Conservation (phyloP, 176 grass and related monocot genomes). For the Microstegium vimineum region DNA sequence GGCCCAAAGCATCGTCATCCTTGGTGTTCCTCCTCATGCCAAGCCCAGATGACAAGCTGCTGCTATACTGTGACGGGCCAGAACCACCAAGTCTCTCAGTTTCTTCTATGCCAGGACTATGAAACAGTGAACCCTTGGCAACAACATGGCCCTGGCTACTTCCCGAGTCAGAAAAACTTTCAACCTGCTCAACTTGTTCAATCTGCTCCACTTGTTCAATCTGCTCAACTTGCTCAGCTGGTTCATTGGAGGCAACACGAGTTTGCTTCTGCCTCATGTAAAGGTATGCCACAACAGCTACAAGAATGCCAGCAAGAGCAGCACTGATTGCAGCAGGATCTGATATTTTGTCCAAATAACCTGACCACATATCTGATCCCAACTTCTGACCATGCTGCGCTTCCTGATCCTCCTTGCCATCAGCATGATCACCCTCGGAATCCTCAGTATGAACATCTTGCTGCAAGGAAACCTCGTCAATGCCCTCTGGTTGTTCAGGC, state of each 20-base stretch:
- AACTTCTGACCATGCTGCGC: background rate
- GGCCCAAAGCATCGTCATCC: constrained; percentile 33
- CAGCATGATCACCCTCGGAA: background rate
- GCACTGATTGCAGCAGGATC: constrained; percentile 18
- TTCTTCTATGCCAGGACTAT: constrained; percentile 28
- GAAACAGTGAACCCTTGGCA: constrained; percentile 15
- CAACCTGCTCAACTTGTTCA: background rate
- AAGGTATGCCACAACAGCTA: constrained; percentile 23
- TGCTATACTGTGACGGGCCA: constrained; percentile 57
- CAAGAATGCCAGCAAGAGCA: constrained; percentile 28
- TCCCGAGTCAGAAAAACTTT: constrained; percentile 39
- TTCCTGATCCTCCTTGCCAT: constrained; percentile 16
- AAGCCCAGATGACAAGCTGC: constrained; percentile 42
- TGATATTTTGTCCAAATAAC: constrained; percentile 20
- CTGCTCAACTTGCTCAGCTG: background rate
- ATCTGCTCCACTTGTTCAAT: constrained; percentile 8
- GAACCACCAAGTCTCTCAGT: constrained; percentile 33
- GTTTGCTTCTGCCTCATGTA: constrained; percentile 42
- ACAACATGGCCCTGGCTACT: constrained; percentile 58
- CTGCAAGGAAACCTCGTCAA: constrained; percentile 3
- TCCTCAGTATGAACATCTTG: constrained; percentile 28
- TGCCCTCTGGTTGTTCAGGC: constrained; percentile 14
- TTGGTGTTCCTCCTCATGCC: constrained; percentile 24
- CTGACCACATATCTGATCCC: constrained; percentile 3
- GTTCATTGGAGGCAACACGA: background rate